Conservation (phyloP, 352 stramenopile species). For the Pythium coloratum region DNA sequence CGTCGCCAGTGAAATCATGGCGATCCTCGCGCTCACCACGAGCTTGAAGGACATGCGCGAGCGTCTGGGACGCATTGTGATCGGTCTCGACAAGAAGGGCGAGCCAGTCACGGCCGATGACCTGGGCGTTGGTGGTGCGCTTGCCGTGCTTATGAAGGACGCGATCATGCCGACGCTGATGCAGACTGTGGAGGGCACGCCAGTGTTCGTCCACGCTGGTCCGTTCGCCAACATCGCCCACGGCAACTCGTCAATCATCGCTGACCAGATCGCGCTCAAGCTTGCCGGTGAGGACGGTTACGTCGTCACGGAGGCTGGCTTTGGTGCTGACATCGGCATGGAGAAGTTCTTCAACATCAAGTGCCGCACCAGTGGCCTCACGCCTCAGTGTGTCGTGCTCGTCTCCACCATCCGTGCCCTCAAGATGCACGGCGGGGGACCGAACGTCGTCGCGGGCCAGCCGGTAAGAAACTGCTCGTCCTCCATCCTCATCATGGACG, state of each 20-base stretch:
- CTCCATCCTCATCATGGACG: too few species aligned
- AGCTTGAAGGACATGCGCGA: slow-evolving; percentile 93
- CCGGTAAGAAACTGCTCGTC: slow-evolving; percentile 50
- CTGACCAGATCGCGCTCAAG: slow-evolving; percentile 93
- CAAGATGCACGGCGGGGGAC: slow-evolving; percentile 99
- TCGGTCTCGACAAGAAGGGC: slow-evolving; percentile 82
- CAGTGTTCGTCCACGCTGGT: slow-evolving; percentile 97
- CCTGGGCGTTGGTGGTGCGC: slow-evolving; percentile 94
- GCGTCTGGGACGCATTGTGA: slow-evolving; percentile 94
- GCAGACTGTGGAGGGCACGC: slow-evolving; percentile 96
- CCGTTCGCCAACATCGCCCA: slow-evolving; percentile 99
- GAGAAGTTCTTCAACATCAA: slow-evolving; percentile 99
- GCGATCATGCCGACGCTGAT: slow-evolving; percentile 97
- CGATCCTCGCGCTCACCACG: slow-evolving; percentile 95
- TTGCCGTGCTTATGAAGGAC: slow-evolving; percentile 98
- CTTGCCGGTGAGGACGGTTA: slow-evolving; percentile 96
- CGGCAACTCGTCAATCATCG: slow-evolving; percentile 97
- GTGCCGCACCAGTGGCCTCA: slow-evolving; percentile 93
- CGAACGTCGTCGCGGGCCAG: slow-evolving; percentile 93
- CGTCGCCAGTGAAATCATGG: slow-evolving; percentile 99
- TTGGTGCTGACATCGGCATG: slow-evolving; percentile 97
- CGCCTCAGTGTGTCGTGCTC: slow-evolving; percentile 96
- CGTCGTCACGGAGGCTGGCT: slow-evolving; percentile 97
- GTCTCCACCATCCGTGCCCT: slow-evolving; percentile 97
- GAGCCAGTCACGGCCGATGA: slow-evolving; percentile 96